phyloP scores from a whole-genome alignment of 768 basidiomycete species.

The Lyophyllum semitale region DNA sequence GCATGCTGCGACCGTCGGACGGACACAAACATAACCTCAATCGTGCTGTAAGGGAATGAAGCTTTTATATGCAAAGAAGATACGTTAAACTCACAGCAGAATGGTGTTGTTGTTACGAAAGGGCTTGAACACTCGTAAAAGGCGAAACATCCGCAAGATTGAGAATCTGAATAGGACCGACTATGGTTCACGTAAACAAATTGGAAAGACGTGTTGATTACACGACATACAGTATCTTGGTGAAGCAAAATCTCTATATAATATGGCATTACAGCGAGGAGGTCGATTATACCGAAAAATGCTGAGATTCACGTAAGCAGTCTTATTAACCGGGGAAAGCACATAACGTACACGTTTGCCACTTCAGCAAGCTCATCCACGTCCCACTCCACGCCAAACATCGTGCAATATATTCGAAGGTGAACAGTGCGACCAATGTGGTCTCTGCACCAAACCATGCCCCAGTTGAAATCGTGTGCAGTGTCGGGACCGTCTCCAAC shows the following conservation, averaged over 20 bases:
- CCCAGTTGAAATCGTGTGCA: constrained; percentile 66
- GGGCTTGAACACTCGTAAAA: constrained; percentile 86
- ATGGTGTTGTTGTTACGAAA: constrained; percentile 85
- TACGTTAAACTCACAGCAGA: constrained; percentile 57
- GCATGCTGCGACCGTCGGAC: constrained; percentile 86
- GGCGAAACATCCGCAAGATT: constrained; percentile 86
- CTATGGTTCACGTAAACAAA: constrained; percentile 33
- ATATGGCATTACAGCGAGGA: constrained; percentile 85
- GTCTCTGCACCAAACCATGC: constrained; percentile 91
- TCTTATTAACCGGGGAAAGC: constrained; percentile 21
- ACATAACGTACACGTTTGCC: constrained; percentile 61
- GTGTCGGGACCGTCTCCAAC: constrained; percentile 77
- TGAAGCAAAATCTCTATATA: constrained; percentile 83
- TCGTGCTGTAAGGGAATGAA: constrained; percentile 52
- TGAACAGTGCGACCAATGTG: constrained; percentile 80
- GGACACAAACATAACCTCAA: constrained; percentile 91
- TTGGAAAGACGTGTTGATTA: background rate
- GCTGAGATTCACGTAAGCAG: constrained; percentile 34
- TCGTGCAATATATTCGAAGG: constrained; percentile 78
- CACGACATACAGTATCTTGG: constrained; percentile 77
- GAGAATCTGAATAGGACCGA: constrained; percentile 89
- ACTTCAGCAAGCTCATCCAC: constrained; percentile 60
- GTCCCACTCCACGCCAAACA: constrained; percentile 75
- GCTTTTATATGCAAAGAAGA: background rate
- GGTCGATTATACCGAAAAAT: constrained; percentile 85